A percentile compares a stretch with the other conserved stretches of the same genome.
phyloP scores from a whole-genome alignment of 2,329 filamentous ascomycete species.

The Dactylellina leptospora region DNA sequence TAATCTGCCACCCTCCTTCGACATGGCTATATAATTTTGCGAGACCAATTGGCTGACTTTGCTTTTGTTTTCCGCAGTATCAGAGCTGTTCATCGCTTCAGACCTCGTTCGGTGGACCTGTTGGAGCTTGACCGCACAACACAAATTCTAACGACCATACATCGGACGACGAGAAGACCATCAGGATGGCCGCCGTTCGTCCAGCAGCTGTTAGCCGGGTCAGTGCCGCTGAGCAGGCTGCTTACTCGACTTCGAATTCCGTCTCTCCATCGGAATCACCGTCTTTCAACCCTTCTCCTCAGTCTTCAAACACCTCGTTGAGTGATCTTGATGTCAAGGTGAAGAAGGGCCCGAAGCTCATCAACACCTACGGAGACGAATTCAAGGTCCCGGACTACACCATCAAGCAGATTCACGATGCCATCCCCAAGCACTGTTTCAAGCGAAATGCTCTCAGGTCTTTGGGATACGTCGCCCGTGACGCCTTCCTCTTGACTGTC shows the following conservation, averaged over 20 bases:
- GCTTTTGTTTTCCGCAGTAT: conserved; percentile 9
- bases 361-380: conserved; percentile 93
- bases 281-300: conserved; percentile 58
- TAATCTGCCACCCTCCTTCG: background rate
- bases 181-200: conserved; percentile 33
- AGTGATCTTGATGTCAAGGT: conserved; percentile 78
- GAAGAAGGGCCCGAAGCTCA: conserved; percentile 65
- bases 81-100: background rate
- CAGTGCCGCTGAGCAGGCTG: conserved; percentile 64
- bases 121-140: conserved; percentile 47
- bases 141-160: background rate
- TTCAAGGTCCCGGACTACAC: conserved; percentile 95
- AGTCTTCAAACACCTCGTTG: conserved; percentile 86
- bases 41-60: conserved; percentile 41
- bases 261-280: conserved; percentile 69
- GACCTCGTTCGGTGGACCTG: conserved; percentile 21
- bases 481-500: conserved; percentile 74
- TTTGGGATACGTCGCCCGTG: conserved; percentile 83
- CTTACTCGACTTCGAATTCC: conserved; percentile 67
- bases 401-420: conserved; percentile 96
- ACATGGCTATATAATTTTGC: background rate
- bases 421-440: conserved; percentile 97
- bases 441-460: conserved; percentile 80
- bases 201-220: conserved; percentile 28
- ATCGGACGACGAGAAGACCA: background rate